phyloP scores from a whole-genome alignment of 1,284 basidiomycete species.

The Coniferiporia weirii region DNA sequence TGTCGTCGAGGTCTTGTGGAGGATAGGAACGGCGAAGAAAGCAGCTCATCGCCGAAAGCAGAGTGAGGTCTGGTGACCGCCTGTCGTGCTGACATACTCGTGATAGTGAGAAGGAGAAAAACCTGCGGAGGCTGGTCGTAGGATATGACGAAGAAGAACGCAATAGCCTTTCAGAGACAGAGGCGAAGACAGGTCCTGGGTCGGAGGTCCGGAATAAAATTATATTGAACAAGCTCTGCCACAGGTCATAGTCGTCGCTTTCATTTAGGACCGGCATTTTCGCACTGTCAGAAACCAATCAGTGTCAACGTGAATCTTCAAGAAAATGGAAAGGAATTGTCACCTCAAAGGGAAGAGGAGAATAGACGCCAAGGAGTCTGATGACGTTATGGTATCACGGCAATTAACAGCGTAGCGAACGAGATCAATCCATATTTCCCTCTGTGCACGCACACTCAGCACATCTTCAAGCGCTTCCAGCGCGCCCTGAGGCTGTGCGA shows the following conservation, averaged over 20 bases:
- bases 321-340: neutral
- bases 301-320: neutral
- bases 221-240: neutral
- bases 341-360: neutral
- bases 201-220: neutral
- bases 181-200: neutral
- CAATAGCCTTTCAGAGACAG: neutral
- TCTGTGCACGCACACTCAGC: neutral
- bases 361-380: neutral
- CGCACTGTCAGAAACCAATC: neutral
- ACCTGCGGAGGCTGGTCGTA: neutral
- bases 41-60: neutral
- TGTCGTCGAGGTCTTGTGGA: conserved; percentile 2
- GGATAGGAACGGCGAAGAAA: conserved; percentile 6
- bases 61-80: neutral
- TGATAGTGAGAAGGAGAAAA: neutral
- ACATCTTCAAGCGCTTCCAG: conserved; percentile 1
- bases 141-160: neutral
- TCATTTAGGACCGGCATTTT: neutral
- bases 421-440: conserved; percentile 11
- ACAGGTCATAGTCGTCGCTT: neutral
- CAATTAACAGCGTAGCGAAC: conserved; percentile 1
- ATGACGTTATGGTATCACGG: neutral
- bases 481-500: conserved; percentile 1
- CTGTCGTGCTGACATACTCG: neutral